Base-by-base conservation (phyloP, 2,329 filamentous ascomycete species). In the Capronia epimyces region DNA sequence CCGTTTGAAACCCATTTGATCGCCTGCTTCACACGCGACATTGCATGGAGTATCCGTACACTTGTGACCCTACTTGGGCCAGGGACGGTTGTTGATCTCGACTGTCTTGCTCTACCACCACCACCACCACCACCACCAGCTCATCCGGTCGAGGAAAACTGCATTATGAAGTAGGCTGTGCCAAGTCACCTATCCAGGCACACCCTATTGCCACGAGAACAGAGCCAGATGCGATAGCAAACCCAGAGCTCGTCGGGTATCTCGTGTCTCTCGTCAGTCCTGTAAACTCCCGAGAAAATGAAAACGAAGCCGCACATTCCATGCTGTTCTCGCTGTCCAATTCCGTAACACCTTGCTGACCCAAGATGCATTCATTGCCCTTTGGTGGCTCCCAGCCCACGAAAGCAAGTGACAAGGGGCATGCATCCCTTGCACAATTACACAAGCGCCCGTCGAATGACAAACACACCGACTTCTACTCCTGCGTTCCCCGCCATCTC, bases 381-480 rank as follows among this genome's bases (percentile, higher is more conserved):
- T 22, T 43, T 43, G 31, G 25, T 21, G 10, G 29, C 13, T 16
- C 12, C 40, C 31, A 27, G 41, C 40, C 27, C 37, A 37, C 39
- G 37, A 40, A 31, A 47, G 15, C 16, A 43, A 12, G 15, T 5
- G 12, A 37, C 3, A 8, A 37, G 34, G 34, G 16, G 8, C 13
- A 7, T 8, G 8, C 31, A 43, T 22, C 16, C 24, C 25, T 20
- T 3, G 13, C 24, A 5, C 6, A 8, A 40, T 51, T 44, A 55
- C 37, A 52, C 53, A 13, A 49, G 50, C 2, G 52, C 39, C 24
- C 73, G 67, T 43, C 71, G 70, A 58, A 76, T 73, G 51, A 76
- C 71, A 58, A 75, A 76, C 13, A 76, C 68, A 7, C 72, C 74
- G 39, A 76, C 60, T 58, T 76, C 73, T 21, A 76, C 62, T 1